Evolutionary conservation across 495 filamentous ascomycete genomes (phyloP), one percentile per base, ranked within the genome.

Genomic region (Bacidia rubella): DNA sequence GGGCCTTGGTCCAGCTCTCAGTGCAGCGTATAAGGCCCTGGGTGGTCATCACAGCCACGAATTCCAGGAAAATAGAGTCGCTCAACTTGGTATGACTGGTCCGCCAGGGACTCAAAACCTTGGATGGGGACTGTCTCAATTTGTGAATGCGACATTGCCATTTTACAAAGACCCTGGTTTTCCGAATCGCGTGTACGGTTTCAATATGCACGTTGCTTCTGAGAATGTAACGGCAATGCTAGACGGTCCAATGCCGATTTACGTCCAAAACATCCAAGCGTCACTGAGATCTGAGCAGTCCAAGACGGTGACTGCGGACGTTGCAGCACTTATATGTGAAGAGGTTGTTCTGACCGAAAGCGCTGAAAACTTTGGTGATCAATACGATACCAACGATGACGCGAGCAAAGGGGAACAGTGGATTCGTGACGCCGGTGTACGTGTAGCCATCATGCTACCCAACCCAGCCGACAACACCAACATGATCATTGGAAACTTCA

Each of bases 41-140:
- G 42, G 42, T 19, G 42, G 42, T 7, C 7, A 17, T 5, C 7
- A 45, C 5, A 45, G 42, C 17, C 42, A 19, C 21, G 5, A 45
- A 7, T 5, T 19, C 17, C 42, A 19, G 17, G 7, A 19, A 17
- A 19, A 23, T 19, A 17, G 5, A 17, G 21, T 17, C 17, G 42
- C 21, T 17, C 42, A 45, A 45, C 5, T 45, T 45, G 42, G 42
- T 17, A 19, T 45, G 42, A 45, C 42, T 10, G 42, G 42, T 23
- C 42, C 42, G 5, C 42, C 42, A 45, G 42, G 42, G 17, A 45
- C 42, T 45, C 42, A 45, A 17, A 45, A 45, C 17, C 42, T 45
- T 19, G 42, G 42, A 7, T 45, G 10, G 5, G 42, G 42, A 45
- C 42, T 45, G 5, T 45, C 42, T 19, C 42, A 45, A 45, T 45